Percentiles rank a stretch among this genome's conserved stretches.
phyloP scores from a whole-genome alignment of 305 asterid genomes.

The Coffea humblotiana region DNA sequence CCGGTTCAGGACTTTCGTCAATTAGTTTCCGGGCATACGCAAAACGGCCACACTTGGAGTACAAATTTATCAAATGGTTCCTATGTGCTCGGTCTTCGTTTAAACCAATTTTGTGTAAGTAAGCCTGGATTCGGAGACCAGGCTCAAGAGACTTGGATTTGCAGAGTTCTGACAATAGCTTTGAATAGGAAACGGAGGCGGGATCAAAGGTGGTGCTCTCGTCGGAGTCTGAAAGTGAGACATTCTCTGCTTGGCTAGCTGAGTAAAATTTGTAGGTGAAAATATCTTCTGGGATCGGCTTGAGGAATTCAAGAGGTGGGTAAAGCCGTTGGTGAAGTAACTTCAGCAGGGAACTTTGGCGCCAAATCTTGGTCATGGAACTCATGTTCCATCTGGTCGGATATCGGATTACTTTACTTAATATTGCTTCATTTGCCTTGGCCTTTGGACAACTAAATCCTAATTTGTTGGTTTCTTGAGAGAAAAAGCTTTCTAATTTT shows the following conservation, averaged over 20 bases:
- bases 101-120: conserved; percentile 46
- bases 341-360: conserved; percentile 19
- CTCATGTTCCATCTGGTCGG: conserved; percentile 12
- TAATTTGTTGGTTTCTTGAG: too few species aligned
- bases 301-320: conserved; percentile 6
- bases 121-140: conserved; percentile 68
- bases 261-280: conserved; percentile 12
- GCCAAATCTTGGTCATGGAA: conserved; percentile 20
- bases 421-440: too few species aligned
- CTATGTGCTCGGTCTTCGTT: conserved; percentile 41
- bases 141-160: conserved; percentile 46
- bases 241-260: background rate
- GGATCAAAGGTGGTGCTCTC: background rate
- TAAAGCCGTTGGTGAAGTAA: conserved; percentile 10
- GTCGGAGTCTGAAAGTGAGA: background rate
- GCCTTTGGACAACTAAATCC: too few species aligned
- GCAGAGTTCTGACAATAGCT: conserved; percentile 27
- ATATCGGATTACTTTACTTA: too few species aligned
- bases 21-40: conserved; percentile 58
- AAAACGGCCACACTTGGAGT: conserved; percentile 56
- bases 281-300: background rate
- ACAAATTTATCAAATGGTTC: conserved; percentile 61
- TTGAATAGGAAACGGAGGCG: conserved; percentile 23
- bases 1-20: conserved; percentile 66
- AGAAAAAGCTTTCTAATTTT: too few species aligned